These are phyloP conservation scores for Cutaneotrichosporon daszewskae DNA, from an alignment of 1,284 basidiomycete species.

Conservation along the genomic window DNA sequence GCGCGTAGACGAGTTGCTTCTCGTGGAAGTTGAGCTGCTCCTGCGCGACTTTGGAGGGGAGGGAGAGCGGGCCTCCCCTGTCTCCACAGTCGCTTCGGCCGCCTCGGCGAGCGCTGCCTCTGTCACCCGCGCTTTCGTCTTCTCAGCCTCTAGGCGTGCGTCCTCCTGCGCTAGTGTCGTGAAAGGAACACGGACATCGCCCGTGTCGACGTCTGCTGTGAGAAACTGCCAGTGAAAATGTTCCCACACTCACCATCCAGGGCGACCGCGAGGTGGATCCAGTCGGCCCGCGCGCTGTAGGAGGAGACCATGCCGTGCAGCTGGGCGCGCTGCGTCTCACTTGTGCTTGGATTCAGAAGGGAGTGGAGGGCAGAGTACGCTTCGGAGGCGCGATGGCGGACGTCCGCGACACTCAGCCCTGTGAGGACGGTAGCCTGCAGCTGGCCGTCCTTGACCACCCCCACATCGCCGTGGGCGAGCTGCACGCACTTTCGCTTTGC, in stretches of 20 bases:
- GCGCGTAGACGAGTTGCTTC: too few relatives aligned
- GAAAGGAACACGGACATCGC: constrained; percentile 5
- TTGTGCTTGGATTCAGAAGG: constrained; percentile 25
- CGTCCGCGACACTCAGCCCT: constrained; percentile 14
- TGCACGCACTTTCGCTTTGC: constrained; percentile 28
- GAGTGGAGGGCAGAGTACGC: constrained; percentile 26
- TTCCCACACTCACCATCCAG: constrained; percentile 14
- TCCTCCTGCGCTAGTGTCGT: constrained; percentile 11
- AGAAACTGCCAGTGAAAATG: not conserved
- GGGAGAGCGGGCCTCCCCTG: not conserved
- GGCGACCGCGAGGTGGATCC: constrained; percentile 26
- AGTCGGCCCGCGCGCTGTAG: constrained; percentile 19
- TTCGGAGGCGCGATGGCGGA: constrained; percentile 11
- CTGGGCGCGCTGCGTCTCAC: constrained; percentile 12
- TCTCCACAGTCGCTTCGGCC: not conserved
- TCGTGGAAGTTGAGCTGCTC: too few relatives aligned
- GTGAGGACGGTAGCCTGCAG: constrained; percentile 24
- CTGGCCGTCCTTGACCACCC: constrained; percentile 16
- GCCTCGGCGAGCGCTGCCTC: constrained; percentile 2
- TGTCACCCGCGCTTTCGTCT: not conserved
- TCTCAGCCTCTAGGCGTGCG: not conserved
- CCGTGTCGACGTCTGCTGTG: constrained; percentile 8
- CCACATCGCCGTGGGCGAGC: constrained; percentile 23
- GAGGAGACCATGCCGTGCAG: constrained; percentile 22
- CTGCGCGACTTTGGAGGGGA: not conserved